Evolutionary conservation across 176 grass and related monocot genomes (phyloP), one percentile per base, ranked within the genome.

Genomic region (Aegilops speltoides): DNA sequence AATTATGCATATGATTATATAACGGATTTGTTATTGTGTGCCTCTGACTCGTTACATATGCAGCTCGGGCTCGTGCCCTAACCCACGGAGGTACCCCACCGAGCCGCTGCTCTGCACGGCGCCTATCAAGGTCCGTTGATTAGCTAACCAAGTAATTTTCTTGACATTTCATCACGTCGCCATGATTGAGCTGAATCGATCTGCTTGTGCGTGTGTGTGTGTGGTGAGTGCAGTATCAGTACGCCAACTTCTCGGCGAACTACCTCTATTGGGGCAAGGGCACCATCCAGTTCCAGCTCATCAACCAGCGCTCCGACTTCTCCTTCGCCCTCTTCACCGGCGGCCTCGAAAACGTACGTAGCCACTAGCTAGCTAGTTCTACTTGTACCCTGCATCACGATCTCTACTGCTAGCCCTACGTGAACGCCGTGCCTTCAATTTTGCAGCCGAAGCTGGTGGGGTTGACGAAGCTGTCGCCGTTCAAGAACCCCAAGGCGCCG

Each of bases 301-400:
- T 98, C 77, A 98, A 98, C 69, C 96, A 98, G 69, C 78, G 93
- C 31, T 85, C 87, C 10, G 93, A 98, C 29, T 95, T 98, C 37
- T 90, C 96, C 31, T 92, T 98, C 76, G 91, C 83, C 31, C 63
- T 98, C 36, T 95, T 98, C 80, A 89, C 83, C 7, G 96, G 96
- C 16, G 93, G 96, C 15, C 90, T 94, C 56, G 83, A 82, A 31
- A 94, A 45, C 43, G 43, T 45, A 87, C 64, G 93, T 94, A 25
- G 37, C 76, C 41, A 43, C 40, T 11, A 43, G 41, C 3, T 12
- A n/a, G n/a, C n/a, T n/a, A n/a, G n/a, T n/a, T n/a, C n/a, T n/a
- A n/a, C 40, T 43, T 43, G 10, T 43, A 43, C 40, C 40, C 40
- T 43, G 40, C 10, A 43, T 10, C 11, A 43, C 40, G 10, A 43